Evolutionary conservation across 1,139 yeast genomes (phyloP).

Genomic region (Magnusiomyces magnusii): DNA sequence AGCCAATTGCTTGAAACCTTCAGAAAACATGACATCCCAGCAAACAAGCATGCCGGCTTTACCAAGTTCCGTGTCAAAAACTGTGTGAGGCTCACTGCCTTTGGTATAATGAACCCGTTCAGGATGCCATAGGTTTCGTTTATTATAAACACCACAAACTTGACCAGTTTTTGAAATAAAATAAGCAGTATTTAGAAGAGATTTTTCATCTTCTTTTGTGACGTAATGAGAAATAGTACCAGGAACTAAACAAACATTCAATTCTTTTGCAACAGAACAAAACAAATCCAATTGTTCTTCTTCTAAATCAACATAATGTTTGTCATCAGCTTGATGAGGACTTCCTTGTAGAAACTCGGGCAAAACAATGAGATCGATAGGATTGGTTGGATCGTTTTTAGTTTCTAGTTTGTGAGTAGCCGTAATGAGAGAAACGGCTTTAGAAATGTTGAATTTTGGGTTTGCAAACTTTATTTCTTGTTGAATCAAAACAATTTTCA

Average conservation of each 20-base stretch:
- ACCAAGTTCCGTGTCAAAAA: slow-evolving; percentile 21
- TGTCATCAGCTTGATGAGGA: slow-evolving; percentile 10
- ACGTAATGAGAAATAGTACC: slow-evolving; percentile 15
- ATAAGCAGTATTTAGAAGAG: slow-evolving; percentile 15
- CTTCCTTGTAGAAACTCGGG: slow-evolving; percentile 17
- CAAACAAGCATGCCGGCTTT: slow-evolving; percentile 19
- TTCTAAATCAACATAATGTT: slow-evolving; percentile 1
- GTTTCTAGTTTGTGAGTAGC: neutral
- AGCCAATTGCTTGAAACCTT: slow-evolving; percentile 19
- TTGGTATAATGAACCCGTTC: slow-evolving; percentile 18
- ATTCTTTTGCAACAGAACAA: slow-evolving; percentile 18
- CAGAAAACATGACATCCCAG: slow-evolving; percentile 21
- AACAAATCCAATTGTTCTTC: neutral
- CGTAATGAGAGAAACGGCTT: slow-evolving; percentile 7
- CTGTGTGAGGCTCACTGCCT: slow-evolving; percentile 17
- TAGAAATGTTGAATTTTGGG: slow-evolving; percentile 10
- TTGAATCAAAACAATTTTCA: neutral
- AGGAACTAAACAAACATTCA: slow-evolving; percentile 19
- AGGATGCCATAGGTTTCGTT: slow-evolving; percentile 21
- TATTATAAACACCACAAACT: slow-evolving; percentile 17
- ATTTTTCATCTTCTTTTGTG: neutral
- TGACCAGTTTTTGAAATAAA: slow-evolving; percentile 18
- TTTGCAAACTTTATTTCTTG: slow-evolving; percentile 5
- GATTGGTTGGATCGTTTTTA: neutral
- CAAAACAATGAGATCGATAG: slow-evolving; percentile 13